A percentile compares a stretch with the other conserved stretches of the same genome.
These are phyloP conservation scores for Myxozyma geophila DNA, from an alignment of 805 yeast species.

Conservation along the genomic window DNA sequence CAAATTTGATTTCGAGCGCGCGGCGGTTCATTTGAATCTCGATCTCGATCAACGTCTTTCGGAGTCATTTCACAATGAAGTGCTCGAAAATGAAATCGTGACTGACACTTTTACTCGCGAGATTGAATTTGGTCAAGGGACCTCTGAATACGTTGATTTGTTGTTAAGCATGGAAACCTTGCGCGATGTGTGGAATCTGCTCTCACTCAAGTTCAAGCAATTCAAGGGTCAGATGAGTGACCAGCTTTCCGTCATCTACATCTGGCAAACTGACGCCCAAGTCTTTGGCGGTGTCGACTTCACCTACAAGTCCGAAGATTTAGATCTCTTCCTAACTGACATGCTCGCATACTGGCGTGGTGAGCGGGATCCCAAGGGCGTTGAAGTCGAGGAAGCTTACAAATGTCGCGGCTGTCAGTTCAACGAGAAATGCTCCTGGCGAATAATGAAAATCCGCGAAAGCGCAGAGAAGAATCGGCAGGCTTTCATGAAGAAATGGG, in stretches of 20 bases:
- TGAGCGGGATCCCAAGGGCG: constrained; percentile 34
- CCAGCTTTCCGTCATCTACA: constrained; percentile 23
- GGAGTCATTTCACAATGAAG: constrained; percentile 7
- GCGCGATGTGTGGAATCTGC: constrained; percentile 23
- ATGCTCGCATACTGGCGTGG: constrained; percentile 30
- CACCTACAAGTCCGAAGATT: constrained; percentile 15
- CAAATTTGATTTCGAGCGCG: constrained; percentile 17
- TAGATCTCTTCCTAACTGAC: not conserved
- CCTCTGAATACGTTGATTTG: constrained; percentile 6
- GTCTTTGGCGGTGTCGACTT: constrained; percentile 29
- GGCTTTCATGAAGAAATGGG: constrained; percentile 17
- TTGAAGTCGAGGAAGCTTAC: constrained; percentile 34
- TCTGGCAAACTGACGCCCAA: constrained; percentile 24
- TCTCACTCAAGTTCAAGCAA: constrained; percentile 17
- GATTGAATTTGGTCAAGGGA: not conserved
- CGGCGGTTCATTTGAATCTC: constrained; percentile 1
- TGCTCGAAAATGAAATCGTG: constrained; percentile 12
- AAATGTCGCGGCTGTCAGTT: constrained; percentile 34
- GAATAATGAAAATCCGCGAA: constrained; percentile 24
- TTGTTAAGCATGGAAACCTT: constrained; percentile 14
- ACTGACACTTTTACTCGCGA: constrained; percentile 8
- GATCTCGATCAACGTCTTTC: constrained; percentile 14
- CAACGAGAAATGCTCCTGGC: constrained; percentile 28
- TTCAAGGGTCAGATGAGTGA: constrained; percentile 17
- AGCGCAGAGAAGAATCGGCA: constrained; percentile 21